A percentile compares a stretch with the other conserved stretches of the same genome.
Evolutionary conservation across 2,329 filamentous ascomycete species (phyloP).

Genomic region (Hypoxylon rubiginosum): DNA sequence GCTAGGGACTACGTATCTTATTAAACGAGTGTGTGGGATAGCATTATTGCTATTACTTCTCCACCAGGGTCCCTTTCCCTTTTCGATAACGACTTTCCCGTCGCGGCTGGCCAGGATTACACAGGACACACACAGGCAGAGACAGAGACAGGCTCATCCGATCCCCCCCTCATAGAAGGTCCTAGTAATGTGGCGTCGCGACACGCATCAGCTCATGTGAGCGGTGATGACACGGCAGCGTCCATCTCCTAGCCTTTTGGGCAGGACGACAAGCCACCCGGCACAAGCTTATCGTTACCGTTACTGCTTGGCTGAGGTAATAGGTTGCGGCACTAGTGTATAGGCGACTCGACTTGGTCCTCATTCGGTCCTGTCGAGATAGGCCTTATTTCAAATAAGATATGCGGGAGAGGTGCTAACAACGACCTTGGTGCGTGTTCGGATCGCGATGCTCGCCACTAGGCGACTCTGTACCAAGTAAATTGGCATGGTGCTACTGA

Average conservation of each 20-base stretch:
- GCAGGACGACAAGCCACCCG: slow-evolving; percentile 13
- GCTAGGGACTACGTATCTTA: neutral
- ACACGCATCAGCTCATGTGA: slow-evolving; percentile 12
- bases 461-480: neutral
- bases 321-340: slow-evolving; percentile 8
- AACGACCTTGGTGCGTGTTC: neutral
- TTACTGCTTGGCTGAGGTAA: slow-evolving; percentile 6
- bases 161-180: slow-evolving; percentile 23
- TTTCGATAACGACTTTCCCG: slow-evolving; percentile 12
- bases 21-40: slow-evolving; percentile 7
- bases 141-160: slow-evolving; percentile 1
- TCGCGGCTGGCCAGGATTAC: slow-evolving; percentile 17
- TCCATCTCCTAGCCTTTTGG: slow-evolving; percentile 12
- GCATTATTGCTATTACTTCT: slow-evolving; percentile 15
- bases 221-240: slow-evolving; percentile 2
- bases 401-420: slow-evolving; percentile 8
- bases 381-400: slow-evolving; percentile 18
- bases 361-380: slow-evolving; percentile 2
- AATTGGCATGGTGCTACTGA: slow-evolving; percentile 6
- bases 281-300: slow-evolving; percentile 14
- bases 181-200: slow-evolving; percentile 26
- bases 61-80: slow-evolving; percentile 4
- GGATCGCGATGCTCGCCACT: neutral
- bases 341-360: neutral
- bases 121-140: neutral